Evolutionary conservation across 2,329 filamentous ascomycete species (phyloP).

Genomic region (Fusarium verticillioides): DNA sequence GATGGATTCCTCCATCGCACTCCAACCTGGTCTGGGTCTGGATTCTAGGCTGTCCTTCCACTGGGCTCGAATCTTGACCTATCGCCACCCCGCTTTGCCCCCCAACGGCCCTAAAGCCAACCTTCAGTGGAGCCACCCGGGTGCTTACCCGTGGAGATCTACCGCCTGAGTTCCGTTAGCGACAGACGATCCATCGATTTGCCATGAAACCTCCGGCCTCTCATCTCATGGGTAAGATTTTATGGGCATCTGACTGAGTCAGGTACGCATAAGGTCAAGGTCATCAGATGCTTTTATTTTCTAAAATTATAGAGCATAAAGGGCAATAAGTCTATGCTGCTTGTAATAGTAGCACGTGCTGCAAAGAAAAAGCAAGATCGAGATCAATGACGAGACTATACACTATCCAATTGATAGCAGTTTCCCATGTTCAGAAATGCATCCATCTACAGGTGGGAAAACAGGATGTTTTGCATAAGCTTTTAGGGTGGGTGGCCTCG

Average conservation of each 20-base stretch:
- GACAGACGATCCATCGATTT: constrained; percentile 25
- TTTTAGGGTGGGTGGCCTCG: neutral
- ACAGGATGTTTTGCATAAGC: neutral
- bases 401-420: neutral
- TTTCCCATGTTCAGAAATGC: neutral
- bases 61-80: neutral
- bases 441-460: constrained; percentile 1
- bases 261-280: neutral
- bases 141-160: constrained; percentile 14
- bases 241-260: constrained; percentile 1
- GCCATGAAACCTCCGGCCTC: constrained; percentile 1
- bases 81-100: constrained; percentile 11
- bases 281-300: neutral
- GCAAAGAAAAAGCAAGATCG: neutral
- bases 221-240: neutral
- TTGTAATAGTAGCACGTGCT: neutral
- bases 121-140: constrained; percentile 7
- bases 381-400: neutral
- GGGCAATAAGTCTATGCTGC: too few relatives aligned
- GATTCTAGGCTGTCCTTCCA: neutral
- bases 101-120: neutral
- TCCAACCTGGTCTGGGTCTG: neutral
- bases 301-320: neutral
- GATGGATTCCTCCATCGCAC: neutral
- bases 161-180: neutral